phyloP scores from a whole-genome alignment of 2,329 filamentous ascomycete species.

The Pseudogymnoascus sp. region DNA sequence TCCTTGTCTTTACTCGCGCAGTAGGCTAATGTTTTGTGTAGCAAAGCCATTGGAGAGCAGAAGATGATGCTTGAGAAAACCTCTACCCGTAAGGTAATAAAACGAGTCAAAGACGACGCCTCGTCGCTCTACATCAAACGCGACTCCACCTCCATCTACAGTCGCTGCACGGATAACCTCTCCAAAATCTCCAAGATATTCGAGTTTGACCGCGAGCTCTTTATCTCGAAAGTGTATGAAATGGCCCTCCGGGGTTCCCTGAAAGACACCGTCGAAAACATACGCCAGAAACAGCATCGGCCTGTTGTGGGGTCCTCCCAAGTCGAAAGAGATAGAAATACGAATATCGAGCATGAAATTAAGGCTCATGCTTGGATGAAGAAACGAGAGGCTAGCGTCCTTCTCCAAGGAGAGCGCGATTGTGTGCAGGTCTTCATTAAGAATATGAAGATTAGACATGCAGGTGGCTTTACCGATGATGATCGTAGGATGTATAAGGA shows the following conservation, averaged over 20 bases:
- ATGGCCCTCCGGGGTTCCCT: not conserved
- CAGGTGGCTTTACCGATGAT: not conserved
- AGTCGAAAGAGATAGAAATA: not conserved
- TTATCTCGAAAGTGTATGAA: constrained; percentile 10
- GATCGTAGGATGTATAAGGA: not conserved
- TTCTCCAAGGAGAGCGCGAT: not conserved
- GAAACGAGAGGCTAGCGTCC: not conserved
- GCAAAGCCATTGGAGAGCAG: constrained; percentile 7
- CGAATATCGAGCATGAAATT: not conserved
- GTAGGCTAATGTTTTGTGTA: constrained; percentile 10
- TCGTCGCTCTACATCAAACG: constrained; percentile 3
- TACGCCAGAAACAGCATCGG: not conserved
- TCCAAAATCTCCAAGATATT: constrained; percentile 11
- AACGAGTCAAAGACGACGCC: constrained; percentile 5
- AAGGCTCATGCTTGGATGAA: not conserved
- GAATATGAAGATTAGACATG: not conserved
- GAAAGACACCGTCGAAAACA: not conserved
- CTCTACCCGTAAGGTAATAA: not conserved
- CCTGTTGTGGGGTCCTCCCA: not conserved
- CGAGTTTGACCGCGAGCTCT: constrained; percentile 10
- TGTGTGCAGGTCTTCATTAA: not conserved
- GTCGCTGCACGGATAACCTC: constrained; percentile 1
- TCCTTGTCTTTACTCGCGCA: not conserved
- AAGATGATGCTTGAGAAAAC: constrained; percentile 8
- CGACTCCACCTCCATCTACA: constrained; percentile 3